Evolutionary conservation across 805 yeast genomes (phyloP), one percentile per base, ranked within the genome.

Genomic region (Wickerhamomyces rabaulensis): DNA sequence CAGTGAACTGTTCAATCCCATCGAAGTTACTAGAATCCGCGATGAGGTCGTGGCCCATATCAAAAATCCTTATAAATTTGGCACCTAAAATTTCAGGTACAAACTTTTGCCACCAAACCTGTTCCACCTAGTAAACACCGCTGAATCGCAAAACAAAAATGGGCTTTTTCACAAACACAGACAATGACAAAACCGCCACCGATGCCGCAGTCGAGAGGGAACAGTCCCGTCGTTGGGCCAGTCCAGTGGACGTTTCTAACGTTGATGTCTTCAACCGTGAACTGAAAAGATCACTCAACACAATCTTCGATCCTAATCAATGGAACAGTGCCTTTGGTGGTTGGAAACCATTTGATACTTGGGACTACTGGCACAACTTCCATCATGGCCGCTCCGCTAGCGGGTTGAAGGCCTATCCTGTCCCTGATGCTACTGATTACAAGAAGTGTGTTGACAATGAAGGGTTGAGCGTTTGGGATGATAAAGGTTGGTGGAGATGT

Each of bases 401-500:
- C 40, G 84, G 83, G 0, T 60, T 71, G 40, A 74, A 74, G 61
- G 75, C 82, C 9, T 75, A 69, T 52, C 80, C 80, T 20, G 70
- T 73, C 7, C 95, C 95, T 3, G 68, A 82, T 0, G 68, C 75
- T 3, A 63, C 73, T 42, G 75, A 78, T 50, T 87, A 82, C 62
- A 71, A 76, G 44, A 71, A 76, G 40, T 92, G 98, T 64, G 55
- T 75, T 51, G 76, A 76, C 19, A 66, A 74, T 31, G 68, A 79
- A 9, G 98, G 99, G 3, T 66, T 75, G 7, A 78, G 88, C 0
- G 82, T 80, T 12, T 92, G 97, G 97, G 95, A 89, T 60, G 67
- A 78, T 33, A 72, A 75, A 20, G 98, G 97, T 0, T 77, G 82
- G 63, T 92, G 97, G 97, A 78, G 91, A 60, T 92, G 98, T 66